Percentiles rank a stretch among this genome's conserved stretches.
Evolutionary conservation across 73 alveolate genomes (phyloP).

Genomic region (Tetrahymena elliotti): DNA sequence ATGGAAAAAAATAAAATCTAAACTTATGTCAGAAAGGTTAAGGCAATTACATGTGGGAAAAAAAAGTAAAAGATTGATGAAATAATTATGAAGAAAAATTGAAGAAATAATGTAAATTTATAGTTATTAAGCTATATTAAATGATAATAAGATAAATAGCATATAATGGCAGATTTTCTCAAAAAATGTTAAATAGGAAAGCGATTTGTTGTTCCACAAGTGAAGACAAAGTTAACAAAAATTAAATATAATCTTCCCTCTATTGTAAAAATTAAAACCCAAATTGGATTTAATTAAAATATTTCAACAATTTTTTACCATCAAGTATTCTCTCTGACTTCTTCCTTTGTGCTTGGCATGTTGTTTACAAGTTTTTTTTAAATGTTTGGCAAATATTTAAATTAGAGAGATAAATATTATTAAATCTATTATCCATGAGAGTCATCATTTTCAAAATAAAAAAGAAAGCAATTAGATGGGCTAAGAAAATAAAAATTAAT

Average conservation of each 20-base stretch:
- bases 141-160: background rate
- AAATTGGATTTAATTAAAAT: too few relatives aligned
- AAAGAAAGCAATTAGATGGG: background rate
- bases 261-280: too few relatives aligned
- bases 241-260: background rate
- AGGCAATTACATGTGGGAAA: background rate
- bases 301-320: too few relatives aligned
- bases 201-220: background rate
- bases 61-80: background rate
- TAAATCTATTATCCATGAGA: too few relatives aligned
- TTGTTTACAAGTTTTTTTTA: background rate
- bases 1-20: background rate
- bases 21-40: background rate
- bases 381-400: background rate
- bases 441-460: too few relatives aligned
- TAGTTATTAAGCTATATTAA: background rate
- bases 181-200: too few relatives aligned
- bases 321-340: background rate
- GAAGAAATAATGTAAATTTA: background rate
- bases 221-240: background rate
- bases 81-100: background rate
- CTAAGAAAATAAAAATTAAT: too few relatives aligned
- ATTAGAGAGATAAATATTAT: background rate
- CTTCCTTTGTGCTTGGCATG: background rate
- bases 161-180: background rate